Conservation (phyloP, 75 land plant species). For the Larix kaempferi region DNA sequence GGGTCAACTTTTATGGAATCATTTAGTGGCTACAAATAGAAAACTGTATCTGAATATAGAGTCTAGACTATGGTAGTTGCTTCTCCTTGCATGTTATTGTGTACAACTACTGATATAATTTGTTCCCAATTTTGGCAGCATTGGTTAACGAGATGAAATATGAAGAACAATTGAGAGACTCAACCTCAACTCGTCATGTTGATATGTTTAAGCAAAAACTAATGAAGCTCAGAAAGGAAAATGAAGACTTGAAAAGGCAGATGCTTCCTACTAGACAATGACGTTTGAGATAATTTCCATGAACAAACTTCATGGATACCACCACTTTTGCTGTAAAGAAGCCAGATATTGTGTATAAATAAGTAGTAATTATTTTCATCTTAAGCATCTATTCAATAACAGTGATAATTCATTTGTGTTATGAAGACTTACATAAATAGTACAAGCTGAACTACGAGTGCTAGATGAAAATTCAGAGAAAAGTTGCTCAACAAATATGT, state of each 20-base stretch:
- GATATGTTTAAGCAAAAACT: constrained; percentile 52
- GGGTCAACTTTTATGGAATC: background rate
- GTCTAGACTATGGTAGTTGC: background rate
- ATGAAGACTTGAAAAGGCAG: constrained; percentile 44
- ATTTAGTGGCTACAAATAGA: background rate
- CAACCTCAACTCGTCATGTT: constrained; percentile 32
- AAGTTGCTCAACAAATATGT: too few relatives aligned
- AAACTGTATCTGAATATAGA: constrained; percentile 4
- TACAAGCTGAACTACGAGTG: too few relatives aligned
- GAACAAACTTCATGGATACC: background rate
- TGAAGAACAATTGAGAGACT: constrained; percentile 38
- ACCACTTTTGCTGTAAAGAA: background rate
- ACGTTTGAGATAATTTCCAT: background rate
- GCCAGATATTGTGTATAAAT: background rate
- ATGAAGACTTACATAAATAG: too few relatives aligned
- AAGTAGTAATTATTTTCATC: too few relatives aligned
- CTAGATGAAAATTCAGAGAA: too few relatives aligned
- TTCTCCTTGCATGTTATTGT: constrained; percentile 3
- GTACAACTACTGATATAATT: background rate
- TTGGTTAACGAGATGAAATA: constrained; percentile 27
- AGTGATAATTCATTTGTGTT: too few relatives aligned
- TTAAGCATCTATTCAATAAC: too few relatives aligned
- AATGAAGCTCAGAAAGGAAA: constrained; percentile 63
- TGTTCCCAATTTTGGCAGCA: constrained; percentile 26
- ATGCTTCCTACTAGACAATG: background rate